phyloP scores from a whole-genome alignment of 257 asterid genomes.

The Capsicum chinense region DNA sequence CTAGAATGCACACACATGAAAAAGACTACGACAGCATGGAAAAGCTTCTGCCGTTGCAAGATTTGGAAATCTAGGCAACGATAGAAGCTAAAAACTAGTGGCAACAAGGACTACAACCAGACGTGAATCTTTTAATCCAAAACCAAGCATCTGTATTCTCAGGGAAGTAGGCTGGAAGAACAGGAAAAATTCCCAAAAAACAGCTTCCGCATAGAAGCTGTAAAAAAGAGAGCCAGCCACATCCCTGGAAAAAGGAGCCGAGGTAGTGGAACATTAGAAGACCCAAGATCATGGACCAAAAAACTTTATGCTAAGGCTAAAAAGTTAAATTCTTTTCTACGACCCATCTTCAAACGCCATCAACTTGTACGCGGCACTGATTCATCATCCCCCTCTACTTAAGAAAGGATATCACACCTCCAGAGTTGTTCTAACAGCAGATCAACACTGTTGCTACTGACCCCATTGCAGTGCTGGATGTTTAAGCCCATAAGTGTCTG shows the following conservation, averaged over 20 bases:
- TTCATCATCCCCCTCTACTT: slow-evolving; percentile 23
- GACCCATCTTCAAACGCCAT: slow-evolving; percentile 24
- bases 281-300: slow-evolving; percentile 53
- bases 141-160: slow-evolving; percentile 46
- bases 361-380: background rate
- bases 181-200: slow-evolving; percentile 51
- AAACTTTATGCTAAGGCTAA: slow-evolving; percentile 43
- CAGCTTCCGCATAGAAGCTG: slow-evolving; percentile 58
- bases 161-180: slow-evolving; percentile 48
- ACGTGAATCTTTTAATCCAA: slow-evolving; percentile 44
- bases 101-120: slow-evolving; percentile 28
- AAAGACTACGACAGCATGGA: slow-evolving; percentile 27
- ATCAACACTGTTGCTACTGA: slow-evolving; percentile 49
- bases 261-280: slow-evolving; percentile 43
- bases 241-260: slow-evolving; percentile 58
- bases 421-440: slow-evolving; percentile 66
- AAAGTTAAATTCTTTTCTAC: slow-evolving; percentile 31
- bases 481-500: slow-evolving; percentile 64
- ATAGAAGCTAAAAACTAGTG: slow-evolving; percentile 49
- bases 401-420: slow-evolving; percentile 85
- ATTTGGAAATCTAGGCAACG: slow-evolving; percentile 35
- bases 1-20: slow-evolving; percentile 32
- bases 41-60: slow-evolving; percentile 30
- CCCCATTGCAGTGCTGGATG: slow-evolving; percentile 70
- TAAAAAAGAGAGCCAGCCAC: slow-evolving; percentile 58